Conservation (phyloP, 805 yeast species). For the Pichia cabralensis region DNA sequence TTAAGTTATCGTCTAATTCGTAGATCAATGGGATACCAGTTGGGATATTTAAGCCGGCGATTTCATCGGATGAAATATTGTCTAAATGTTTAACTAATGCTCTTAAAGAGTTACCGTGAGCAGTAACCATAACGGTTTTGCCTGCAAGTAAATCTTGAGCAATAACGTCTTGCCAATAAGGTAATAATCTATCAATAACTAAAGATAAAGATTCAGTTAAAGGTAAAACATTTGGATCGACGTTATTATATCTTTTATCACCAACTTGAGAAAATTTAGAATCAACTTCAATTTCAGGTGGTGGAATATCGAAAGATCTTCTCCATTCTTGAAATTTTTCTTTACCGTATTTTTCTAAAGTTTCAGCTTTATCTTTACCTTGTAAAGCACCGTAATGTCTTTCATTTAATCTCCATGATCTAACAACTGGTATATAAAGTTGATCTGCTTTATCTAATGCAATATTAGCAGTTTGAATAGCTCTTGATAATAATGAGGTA, state of each 20-base stretch:
- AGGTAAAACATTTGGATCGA: constrained; percentile 84
- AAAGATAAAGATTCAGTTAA: constrained; percentile 89
- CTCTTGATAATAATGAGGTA: constrained; percentile 89
- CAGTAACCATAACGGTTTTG: constrained; percentile 88
- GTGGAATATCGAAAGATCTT: constrained; percentile 95
- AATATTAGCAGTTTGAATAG: constrained; percentile 94
- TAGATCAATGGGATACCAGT: constrained; percentile 97
- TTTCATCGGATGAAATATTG: constrained; percentile 82
- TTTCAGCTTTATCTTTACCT: constrained; percentile 96
- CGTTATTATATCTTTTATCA: constrained; percentile 75
- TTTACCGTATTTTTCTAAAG: constrained; percentile 77
- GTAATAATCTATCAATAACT: constrained; percentile 92
- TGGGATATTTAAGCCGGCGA: constrained; percentile 93
- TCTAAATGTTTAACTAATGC: constrained; percentile 94
- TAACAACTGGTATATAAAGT: constrained; percentile 80
- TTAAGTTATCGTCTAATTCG: constrained; percentile 79
- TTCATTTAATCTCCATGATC: constrained; percentile 97
- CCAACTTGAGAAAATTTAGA: constrained; percentile 77
- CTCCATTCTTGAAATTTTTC: constrained; percentile 96
- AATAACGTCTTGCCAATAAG: constrained; percentile 93
- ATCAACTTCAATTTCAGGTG: constrained; percentile 73
- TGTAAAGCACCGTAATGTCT: constrained; percentile 99
- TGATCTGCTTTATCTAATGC: constrained; percentile 86
- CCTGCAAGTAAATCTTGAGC: constrained; percentile 74
- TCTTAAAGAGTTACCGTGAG: constrained; percentile 98